Evolutionary conservation across 2,329 filamentous ascomycete species (phyloP).

Genomic region (Stagonosporopsis tanaceti): DNA sequence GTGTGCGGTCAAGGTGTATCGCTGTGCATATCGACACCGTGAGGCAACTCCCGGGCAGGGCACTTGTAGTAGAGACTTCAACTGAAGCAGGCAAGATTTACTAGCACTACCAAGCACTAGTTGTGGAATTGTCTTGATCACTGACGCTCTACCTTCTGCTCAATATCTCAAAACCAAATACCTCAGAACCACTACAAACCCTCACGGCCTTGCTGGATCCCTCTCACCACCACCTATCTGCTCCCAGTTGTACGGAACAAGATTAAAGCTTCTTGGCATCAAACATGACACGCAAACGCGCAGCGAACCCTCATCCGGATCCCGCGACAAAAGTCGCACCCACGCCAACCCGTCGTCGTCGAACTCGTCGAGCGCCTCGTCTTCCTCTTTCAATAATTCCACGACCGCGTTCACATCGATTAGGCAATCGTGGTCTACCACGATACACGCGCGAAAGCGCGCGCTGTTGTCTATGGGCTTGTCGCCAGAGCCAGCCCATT

Average conservation of each 20-base stretch:
- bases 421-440: conserved; percentile 12
- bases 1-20: conserved; percentile 5
- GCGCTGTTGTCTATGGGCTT: conserved; percentile 10
- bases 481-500: conserved; percentile 6
- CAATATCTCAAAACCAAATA: conserved; percentile 7
- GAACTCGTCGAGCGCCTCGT: conserved; percentile 11
- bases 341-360: conserved; percentile 11
- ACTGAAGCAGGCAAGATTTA: conserved; percentile 6
- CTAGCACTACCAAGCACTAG: conserved; percentile 1
- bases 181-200: conserved; percentile 4
- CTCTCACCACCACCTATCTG: conserved; percentile 3
- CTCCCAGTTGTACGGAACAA: conserved; percentile 14
- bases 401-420: conserved; percentile 12
- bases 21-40: conserved; percentile 1
- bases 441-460: conserved; percentile 11
- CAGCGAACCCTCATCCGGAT: conserved; percentile 9
- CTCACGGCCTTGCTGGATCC: conserved; percentile 3
- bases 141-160: conserved; percentile 4
- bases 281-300: conserved; percentile 13
- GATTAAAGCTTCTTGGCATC: conserved; percentile 9
- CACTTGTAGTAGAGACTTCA: conserved; percentile 5
- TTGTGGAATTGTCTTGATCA: neutral
- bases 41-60: too few relatives aligned
- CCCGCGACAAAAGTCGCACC: neutral
- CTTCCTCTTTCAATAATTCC: conserved; percentile 8